Conservation (phyloP, 73 alveolate genomes). For the Paramecium biaurelia region DNA sequence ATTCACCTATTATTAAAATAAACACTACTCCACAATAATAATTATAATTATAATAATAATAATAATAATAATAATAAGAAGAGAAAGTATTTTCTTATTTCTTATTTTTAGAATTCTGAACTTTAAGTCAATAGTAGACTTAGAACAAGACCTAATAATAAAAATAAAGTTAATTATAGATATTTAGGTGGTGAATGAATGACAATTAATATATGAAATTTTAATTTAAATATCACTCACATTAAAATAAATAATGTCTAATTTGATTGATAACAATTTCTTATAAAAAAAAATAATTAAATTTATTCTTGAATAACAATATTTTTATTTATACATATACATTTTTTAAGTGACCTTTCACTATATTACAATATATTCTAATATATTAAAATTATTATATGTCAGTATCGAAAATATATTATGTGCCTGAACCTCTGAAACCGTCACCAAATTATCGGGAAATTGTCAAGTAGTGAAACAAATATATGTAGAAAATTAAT, state of each 20-base stretch:
- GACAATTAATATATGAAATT: not conserved
- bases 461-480: not conserved
- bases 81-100: not conserved
- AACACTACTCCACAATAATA: not conserved
- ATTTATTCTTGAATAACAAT: no score
- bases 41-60: not conserved
- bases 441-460: not conserved
- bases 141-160: slow-evolving; percentile 25
- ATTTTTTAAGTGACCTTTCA: no score
- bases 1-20: not conserved
- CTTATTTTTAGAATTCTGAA: not conserved
- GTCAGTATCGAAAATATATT: not conserved
- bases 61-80: not conserved
- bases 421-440: not conserved
- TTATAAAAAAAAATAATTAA: no score
- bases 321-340: no score
- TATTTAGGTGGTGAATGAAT: slow-evolving; percentile 27
- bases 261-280: not conserved
- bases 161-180: slow-evolving; percentile 11
- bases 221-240: not conserved
- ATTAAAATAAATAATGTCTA: not conserved
- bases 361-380: not conserved
- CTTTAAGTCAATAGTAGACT: not conserved
- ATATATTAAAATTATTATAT: not conserved
- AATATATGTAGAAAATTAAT: not conserved